These are phyloP conservation scores for Lactarius akahatsu DNA, from an alignment of 768 basidiomycete species.

Conservation along the genomic window DNA sequence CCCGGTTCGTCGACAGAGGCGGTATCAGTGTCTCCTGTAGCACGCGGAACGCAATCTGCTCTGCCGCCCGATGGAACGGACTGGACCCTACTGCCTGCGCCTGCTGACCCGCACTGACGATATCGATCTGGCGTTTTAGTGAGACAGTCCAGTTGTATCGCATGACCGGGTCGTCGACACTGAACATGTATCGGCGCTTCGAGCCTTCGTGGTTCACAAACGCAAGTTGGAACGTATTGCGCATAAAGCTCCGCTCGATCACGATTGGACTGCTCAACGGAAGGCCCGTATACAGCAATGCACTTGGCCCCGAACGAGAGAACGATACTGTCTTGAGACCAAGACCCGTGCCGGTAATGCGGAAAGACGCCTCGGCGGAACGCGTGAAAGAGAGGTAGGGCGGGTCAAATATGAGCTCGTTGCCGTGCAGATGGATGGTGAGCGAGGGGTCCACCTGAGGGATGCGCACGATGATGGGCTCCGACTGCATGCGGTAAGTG, in stretches of 20 bases:
- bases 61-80: constrained; percentile 62
- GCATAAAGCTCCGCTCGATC: constrained; percentile 94
- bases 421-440: constrained; percentile 79
- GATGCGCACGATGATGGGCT: constrained; percentile 82
- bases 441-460: constrained; percentile 83
- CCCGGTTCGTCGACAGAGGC: constrained; percentile 25
- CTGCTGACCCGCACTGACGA: constrained; percentile 38
- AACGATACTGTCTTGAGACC: constrained; percentile 83
- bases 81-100: constrained; percentile 34
- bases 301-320: constrained; percentile 80
- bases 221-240: constrained; percentile 91
- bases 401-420: constrained; percentile 88
- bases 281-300: constrained; percentile 76
- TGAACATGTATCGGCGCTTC: constrained; percentile 93
- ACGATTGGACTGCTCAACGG: constrained; percentile 74
- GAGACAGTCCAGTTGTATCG: constrained; percentile 72
- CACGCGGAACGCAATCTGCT: constrained; percentile 75
- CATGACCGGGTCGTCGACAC: constrained; percentile 75
- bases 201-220: constrained; percentile 66
- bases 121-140: constrained; percentile 65
- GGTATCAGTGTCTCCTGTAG: constrained; percentile 81
- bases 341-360: constrained; percentile 81
- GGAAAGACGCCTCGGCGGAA: constrained; percentile 82
- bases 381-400: constrained; percentile 75
- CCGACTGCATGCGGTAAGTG: constrained; percentile 86